Evolutionary conservation across 768 basidiomycete species (phyloP).

Genomic region (Hericium alpestre): DNA sequence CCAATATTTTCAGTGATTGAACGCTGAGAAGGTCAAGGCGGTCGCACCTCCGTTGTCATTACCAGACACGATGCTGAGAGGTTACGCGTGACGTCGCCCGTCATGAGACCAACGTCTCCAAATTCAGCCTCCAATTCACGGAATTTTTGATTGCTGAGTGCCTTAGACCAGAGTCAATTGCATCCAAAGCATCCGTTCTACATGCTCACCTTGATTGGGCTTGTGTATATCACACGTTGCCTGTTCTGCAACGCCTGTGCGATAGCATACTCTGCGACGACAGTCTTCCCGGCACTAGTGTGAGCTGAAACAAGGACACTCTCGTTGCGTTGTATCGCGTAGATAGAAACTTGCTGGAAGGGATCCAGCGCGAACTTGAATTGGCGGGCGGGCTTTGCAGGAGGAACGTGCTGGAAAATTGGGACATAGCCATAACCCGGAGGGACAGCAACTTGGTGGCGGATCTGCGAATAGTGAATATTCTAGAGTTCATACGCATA

Average conservation of each 20-base stretch:
- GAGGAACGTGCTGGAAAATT: constrained; percentile 84
- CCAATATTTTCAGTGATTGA: not conserved
- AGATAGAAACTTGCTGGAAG: constrained; percentile 90
- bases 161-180: constrained; percentile 35
- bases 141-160: constrained; percentile 97
- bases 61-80: constrained; percentile 94
- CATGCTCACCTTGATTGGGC: constrained; percentile 85
- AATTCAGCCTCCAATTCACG: constrained; percentile 96
- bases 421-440: constrained; percentile 84
- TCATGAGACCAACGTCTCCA: constrained; percentile 99
- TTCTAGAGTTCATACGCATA: not conserved
- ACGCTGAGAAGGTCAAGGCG: not conserved
- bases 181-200: not conserved
- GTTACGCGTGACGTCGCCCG: constrained; percentile 98
- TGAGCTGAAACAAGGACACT: constrained; percentile 96
- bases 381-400: constrained; percentile 78
- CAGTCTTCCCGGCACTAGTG: constrained; percentile 98
- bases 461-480: constrained; percentile 44
- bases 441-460: constrained; percentile 94
- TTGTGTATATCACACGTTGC: constrained; percentile 96
- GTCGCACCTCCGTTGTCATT: constrained; percentile 92
- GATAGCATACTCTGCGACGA: constrained; percentile 98
- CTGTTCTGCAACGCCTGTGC: constrained; percentile 90
- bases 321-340: constrained; percentile 94
- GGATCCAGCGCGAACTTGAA: constrained; percentile 97